Evolutionary conservation across 176 grass and related monocot species (phyloP), one percentile per base, ranked within the genome.

Genomic region (Aechmea fasciata): DNA sequence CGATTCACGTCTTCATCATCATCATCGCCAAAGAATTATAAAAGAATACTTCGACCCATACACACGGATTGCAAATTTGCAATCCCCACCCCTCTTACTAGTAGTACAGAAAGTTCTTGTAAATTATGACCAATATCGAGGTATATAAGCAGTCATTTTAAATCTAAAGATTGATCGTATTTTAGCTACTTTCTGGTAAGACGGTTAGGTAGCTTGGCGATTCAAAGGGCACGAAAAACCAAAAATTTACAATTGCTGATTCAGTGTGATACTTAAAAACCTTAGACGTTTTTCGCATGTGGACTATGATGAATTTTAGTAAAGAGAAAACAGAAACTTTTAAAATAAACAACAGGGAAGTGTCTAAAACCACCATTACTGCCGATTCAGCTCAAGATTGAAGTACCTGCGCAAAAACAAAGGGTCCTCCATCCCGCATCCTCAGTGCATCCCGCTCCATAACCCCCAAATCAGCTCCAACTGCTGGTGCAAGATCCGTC

Each of bases 401-500:
- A 3, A 14, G 33, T 76, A 92, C 94, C 86, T 97, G 94, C 10
- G 94, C 89, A 81, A 97, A 92, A 19, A 97, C 86, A 18, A 92
- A 90, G 10, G 89, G 94, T 8, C 94, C 94, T 70, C 86, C 94
- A 83, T 97, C 94, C 13, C 89, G 77, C 94, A 97, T 97, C 52
- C 90, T 74, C 47, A 92, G 77, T 0, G 94, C 81, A 47, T 97
- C 94, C 1, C 89, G 72, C 25, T 97, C 94, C 94, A 97, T 97
- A 52, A 90, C 86, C 47, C 82, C 69, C 13, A 97, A 83, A 57
- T 92, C 84, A 73, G 89, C 93, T 64, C 93, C 93, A 63, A 92
- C 84, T 26, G 89, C 93, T 23, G 73, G 51, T 69, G 89, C 94
- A 48, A 97, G 86, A 63, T 97, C 89, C 17, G 94, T 92, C 75